A percentile compares a stretch with the other conserved stretches of the same genome.
Evolutionary conservation across 169 alveolate species (phyloP).

Genomic region (Haemoproteus tartakovskyi): DNA sequence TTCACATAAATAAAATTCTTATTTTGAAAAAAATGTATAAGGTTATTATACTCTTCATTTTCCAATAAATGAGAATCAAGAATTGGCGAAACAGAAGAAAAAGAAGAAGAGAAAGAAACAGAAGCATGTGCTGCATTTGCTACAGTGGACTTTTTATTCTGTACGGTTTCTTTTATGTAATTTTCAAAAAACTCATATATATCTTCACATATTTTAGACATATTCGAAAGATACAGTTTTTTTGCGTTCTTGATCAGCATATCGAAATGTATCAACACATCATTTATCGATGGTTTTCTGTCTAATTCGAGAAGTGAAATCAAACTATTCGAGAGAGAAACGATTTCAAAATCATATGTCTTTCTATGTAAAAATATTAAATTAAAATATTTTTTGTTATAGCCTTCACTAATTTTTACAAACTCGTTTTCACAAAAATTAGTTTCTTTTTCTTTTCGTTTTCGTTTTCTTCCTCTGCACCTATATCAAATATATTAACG

Average conservation of each 20-base stretch:
- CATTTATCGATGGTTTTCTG: constrained; percentile 11
- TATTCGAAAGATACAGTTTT: constrained; percentile 6
- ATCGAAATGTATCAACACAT: constrained; percentile 22
- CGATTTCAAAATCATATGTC: constrained; percentile 18
- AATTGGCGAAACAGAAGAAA: not conserved
- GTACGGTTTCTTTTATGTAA: constrained; percentile 1
- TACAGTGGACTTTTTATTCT: not conserved
- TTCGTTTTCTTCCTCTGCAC: not conserved
- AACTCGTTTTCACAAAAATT: constrained; percentile 12
- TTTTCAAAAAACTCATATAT: constrained; percentile 55
- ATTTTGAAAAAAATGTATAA: constrained; percentile 13
- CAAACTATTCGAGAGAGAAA: constrained; percentile 7
- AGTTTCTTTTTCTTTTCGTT: not conserved
- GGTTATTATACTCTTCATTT: not conserved
- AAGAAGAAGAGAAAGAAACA: not conserved
- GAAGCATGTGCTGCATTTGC: not conserved
- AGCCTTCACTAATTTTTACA: constrained; percentile 33
- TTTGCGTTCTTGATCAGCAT: constrained; percentile 6
- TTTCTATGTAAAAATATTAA: constrained; percentile 22
- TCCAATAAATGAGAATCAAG: not conserved
- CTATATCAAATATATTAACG: not conserved
- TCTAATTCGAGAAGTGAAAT: constrained; percentile 1
- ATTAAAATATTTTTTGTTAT: constrained; percentile 43
- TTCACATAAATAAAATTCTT: constrained; percentile 27
- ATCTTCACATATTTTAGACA: constrained; percentile 26